phyloP scores from a whole-genome alignment of 202 grass and related monocot species.

The Cymbopogon flexuosus region DNA sequence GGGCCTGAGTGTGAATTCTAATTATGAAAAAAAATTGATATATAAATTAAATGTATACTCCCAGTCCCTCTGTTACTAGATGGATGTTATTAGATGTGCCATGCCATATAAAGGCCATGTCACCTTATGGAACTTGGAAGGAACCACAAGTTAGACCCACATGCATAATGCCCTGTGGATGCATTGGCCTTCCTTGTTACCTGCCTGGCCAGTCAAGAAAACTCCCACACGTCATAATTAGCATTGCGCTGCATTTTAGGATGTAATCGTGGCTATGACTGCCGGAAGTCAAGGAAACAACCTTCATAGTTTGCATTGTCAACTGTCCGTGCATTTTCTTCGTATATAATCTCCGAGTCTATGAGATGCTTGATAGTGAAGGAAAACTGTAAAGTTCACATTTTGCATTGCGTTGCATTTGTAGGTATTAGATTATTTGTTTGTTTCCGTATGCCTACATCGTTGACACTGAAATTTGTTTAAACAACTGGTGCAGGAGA shows the following conservation, averaged over 20 bases:
- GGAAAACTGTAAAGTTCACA: not conserved
- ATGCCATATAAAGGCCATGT: not conserved
- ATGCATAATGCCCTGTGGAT: not conserved
- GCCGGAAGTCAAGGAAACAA: not conserved
- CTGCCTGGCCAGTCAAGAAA: not conserved
- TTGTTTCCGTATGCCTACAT: not conserved
- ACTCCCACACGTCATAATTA: not conserved
- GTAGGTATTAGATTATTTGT: not conserved
- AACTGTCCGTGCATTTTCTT: not conserved
- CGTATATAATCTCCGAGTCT: not conserved
- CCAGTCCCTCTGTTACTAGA: not conserved
- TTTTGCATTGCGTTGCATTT: not conserved
- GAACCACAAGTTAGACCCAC: not conserved
- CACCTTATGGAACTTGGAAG: not conserved
- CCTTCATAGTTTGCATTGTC: not conserved
- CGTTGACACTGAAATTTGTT: conserved; percentile 24
- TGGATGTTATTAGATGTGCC: not conserved
- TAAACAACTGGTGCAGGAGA: conserved; percentile 56
- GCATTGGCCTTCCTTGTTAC: not conserved
- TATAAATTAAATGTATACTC: not conserved
- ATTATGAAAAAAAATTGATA: not conserved
- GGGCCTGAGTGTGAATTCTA: not conserved
- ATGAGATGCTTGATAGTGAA: not conserved
- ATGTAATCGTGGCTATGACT: not conserved
- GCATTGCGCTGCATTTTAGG: not conserved